phyloP scores from a whole-genome alignment of 352 stramenopile genomes.

The Phytophthora crassamura region DNA sequence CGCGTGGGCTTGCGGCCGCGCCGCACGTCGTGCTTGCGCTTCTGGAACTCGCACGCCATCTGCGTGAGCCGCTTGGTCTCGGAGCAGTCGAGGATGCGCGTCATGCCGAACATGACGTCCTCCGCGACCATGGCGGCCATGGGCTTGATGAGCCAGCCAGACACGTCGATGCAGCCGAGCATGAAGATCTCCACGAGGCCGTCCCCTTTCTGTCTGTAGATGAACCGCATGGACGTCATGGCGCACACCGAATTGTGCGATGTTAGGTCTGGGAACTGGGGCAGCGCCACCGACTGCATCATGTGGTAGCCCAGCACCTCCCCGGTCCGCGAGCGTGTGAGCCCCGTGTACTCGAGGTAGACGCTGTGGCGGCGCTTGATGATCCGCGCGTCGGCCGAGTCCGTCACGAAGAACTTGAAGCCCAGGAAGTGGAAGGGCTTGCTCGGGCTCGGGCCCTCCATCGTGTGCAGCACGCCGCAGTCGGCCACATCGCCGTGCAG shows the following conservation, averaged over 20 bases:
- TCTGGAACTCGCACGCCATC: conserved; percentile 48
- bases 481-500: conserved; percentile 50
- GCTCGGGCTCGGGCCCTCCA: conserved; percentile 38
- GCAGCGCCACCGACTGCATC: conserved; percentile 57
- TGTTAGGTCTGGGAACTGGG: conserved; percentile 48
- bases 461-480: conserved; percentile 30
- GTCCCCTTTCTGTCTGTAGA: conserved; percentile 51
- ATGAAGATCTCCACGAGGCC: conserved; percentile 59
- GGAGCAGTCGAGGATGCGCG: conserved; percentile 44
- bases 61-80: conserved; percentile 56
- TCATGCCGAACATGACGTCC: conserved; percentile 46
- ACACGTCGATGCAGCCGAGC: conserved; percentile 46
- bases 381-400: conserved; percentile 41
- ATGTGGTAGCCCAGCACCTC: conserved; percentile 59
- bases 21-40: conserved; percentile 32
- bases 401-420: conserved; percentile 68
- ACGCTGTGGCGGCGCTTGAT: conserved; percentile 53
- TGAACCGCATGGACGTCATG: conserved; percentile 45
- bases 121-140: conserved; percentile 42
- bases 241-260: conserved; percentile 51
- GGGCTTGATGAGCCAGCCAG: conserved; percentile 41
- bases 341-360: conserved; percentile 54
- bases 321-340: conserved; percentile 38
- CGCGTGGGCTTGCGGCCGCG: conserved; percentile 23
- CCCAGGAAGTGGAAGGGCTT: conserved; percentile 58